A percentile compares a stretch with the other conserved stretches of the same genome.
Conservation (phyloP, 1,139 yeast genomes). For the Yamadazyma friedrichii region DNA sequence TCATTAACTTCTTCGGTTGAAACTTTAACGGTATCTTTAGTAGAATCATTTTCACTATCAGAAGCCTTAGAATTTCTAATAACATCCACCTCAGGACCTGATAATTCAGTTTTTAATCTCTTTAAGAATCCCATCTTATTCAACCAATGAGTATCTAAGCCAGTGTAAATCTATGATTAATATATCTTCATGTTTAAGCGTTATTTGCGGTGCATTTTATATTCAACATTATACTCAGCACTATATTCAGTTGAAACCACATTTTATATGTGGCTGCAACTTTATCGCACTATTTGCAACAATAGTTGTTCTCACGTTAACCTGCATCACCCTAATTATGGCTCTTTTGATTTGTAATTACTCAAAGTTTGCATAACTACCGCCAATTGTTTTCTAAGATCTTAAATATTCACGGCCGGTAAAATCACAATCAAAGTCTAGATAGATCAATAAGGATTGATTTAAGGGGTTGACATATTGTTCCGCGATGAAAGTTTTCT, state of each 20-base stretch:
- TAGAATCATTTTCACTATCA: not conserved
- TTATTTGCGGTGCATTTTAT: not conserved
- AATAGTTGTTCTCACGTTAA: no score
- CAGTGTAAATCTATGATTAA: not conserved
- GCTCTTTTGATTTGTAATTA: no score
- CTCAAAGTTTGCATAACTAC: no score
- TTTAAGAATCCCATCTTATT: constrained; percentile 4
- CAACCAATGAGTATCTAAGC: not conserved
- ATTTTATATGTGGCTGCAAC: not conserved
- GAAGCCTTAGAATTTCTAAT: not conserved
- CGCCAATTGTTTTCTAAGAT: no score
- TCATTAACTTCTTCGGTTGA: constrained; percentile 6
- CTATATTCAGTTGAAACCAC: not conserved
- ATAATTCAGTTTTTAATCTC: not conserved
- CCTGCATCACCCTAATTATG: no score
- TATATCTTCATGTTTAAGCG: not conserved
- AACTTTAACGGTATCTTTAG: constrained; percentile 2
- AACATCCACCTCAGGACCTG: constrained; percentile 5
- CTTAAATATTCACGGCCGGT: no score
- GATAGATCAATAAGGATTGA: no score
- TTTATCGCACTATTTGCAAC: not conserved
- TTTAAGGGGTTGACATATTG: no score
- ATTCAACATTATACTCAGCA: not conserved
- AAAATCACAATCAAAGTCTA: no score
- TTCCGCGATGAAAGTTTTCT: no score